A percentile compares a stretch with the other conserved stretches of the same genome.
Evolutionary conservation across 2,329 filamentous ascomycete species (phyloP).

Genomic region (Nectriaceae sp.): DNA sequence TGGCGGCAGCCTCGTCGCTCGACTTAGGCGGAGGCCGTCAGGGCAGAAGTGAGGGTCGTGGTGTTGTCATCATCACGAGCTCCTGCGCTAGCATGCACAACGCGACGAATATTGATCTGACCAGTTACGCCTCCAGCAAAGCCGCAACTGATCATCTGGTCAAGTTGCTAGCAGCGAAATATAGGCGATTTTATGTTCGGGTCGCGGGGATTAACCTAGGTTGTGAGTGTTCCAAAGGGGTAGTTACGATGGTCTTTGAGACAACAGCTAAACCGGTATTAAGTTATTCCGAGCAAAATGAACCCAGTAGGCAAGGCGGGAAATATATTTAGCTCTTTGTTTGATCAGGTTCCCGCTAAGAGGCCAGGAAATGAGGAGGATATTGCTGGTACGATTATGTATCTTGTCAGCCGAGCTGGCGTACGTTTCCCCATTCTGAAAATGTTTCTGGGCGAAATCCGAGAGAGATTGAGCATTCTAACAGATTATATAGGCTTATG

Average conservation of each 20-base stretch:
- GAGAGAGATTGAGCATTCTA: not conserved
- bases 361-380: slow-evolving; percentile 32
- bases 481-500: slow-evolving; percentile 25
- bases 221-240: slow-evolving; percentile 29
- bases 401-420: slow-evolving; percentile 33
- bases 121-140: slow-evolving; percentile 52
- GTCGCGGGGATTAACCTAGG: slow-evolving; percentile 36
- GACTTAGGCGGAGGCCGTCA: slow-evolving; percentile 32
- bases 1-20: slow-evolving; percentile 41
- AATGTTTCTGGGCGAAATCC: not conserved
- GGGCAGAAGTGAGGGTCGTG: slow-evolving; percentile 38
- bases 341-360: slow-evolving; percentile 35
- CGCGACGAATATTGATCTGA: slow-evolving; percentile 53
- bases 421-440: slow-evolving; percentile 21
- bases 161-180: slow-evolving; percentile 49
- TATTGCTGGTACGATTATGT: slow-evolving; percentile 32
- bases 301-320: slow-evolving; percentile 33
- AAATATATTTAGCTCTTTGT: slow-evolving; percentile 34
- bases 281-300: slow-evolving; percentile 38
- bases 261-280: too few relatives aligned
- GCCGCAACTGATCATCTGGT: slow-evolving; percentile 55
- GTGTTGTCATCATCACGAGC: slow-evolving; percentile 50
- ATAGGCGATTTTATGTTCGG: slow-evolving; percentile 35
- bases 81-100: slow-evolving; percentile 56
- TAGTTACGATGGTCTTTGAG: too few relatives aligned